Evolutionary conservation across 345 rosid genomes (phyloP).

Genomic region (Sisymbrium irio): DNA sequence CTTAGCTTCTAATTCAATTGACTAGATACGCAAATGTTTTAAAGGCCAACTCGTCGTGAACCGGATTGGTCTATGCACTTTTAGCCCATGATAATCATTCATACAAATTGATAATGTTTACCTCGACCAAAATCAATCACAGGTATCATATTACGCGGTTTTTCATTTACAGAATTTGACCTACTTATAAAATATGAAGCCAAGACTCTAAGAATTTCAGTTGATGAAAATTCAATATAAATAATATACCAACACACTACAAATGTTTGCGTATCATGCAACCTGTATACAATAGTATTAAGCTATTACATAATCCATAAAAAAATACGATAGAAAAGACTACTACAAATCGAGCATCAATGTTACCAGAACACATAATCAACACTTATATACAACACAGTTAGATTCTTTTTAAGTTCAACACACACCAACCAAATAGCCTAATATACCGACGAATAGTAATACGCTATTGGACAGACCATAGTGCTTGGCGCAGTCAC

Average conservation of each 20-base stretch:
- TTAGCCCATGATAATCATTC: not conserved
- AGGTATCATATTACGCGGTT: not conserved
- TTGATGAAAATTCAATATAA: not conserved
- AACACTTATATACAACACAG: not conserved
- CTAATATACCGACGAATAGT: not conserved
- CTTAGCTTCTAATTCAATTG: too few relatives aligned
- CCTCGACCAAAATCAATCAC: not conserved
- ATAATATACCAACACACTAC: not conserved
- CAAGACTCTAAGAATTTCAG: not conserved
- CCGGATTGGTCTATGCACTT: not conserved
- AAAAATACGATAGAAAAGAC: too few relatives aligned
- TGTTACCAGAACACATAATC: not conserved
- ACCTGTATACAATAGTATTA: not conserved
- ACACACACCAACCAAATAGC: not conserved
- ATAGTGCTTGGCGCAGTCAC: not conserved
- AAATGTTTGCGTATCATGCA: not conserved
- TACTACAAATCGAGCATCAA: not conserved
- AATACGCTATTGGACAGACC: not conserved
- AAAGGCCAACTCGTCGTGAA: not conserved
- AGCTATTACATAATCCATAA: not conserved
- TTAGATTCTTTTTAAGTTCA: not conserved
- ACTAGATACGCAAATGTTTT: not conserved
- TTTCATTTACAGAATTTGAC: not conserved
- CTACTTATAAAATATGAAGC: not conserved
- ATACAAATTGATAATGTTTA: not conserved